A percentile compares a stretch with the other conserved stretches of the same genome.
Evolutionary conservation across 352 stramenopile genomes (phyloP).

Genomic region (Globisporangium cylindrosporum): DNA sequence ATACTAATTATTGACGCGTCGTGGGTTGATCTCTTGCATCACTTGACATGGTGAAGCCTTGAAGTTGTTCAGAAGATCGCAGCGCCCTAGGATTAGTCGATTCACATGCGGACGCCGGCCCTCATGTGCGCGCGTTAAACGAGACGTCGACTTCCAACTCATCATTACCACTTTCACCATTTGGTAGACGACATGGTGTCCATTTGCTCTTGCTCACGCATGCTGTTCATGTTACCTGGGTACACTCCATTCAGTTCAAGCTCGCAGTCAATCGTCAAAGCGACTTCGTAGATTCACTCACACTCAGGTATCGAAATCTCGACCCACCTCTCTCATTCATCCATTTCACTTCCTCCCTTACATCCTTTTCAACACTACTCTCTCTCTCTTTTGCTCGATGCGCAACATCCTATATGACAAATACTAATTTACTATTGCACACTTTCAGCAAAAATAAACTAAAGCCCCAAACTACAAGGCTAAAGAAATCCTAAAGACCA

Average conservation of each 20-base stretch:
- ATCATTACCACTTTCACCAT: neutral
- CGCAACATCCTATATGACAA: neutral
- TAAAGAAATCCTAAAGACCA: neutral
- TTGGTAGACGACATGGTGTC: neutral
- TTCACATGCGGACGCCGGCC: neutral
- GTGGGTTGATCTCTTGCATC: neutral
- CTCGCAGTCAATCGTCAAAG: too few species aligned
- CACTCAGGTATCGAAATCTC: neutral
- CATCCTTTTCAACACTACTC: neutral
- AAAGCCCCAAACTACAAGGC: neutral
- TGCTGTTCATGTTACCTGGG: neutral
- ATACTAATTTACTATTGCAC: constrained; percentile 2
- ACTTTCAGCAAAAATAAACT: neutral
- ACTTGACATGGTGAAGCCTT: neutral
- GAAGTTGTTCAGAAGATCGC: constrained; percentile 4
- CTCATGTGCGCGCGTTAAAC: neutral
- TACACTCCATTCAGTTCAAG: neutral
- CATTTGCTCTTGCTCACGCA: neutral
- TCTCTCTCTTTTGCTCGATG: neutral
- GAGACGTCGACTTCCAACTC: neutral
- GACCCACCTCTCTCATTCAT: neutral
- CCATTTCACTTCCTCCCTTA: neutral
- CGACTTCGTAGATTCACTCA: neutral
- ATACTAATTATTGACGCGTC: neutral
- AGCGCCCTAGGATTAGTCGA: neutral